phyloP scores from a whole-genome alignment of 805 yeast species.

The Teunomyces cretensis region DNA sequence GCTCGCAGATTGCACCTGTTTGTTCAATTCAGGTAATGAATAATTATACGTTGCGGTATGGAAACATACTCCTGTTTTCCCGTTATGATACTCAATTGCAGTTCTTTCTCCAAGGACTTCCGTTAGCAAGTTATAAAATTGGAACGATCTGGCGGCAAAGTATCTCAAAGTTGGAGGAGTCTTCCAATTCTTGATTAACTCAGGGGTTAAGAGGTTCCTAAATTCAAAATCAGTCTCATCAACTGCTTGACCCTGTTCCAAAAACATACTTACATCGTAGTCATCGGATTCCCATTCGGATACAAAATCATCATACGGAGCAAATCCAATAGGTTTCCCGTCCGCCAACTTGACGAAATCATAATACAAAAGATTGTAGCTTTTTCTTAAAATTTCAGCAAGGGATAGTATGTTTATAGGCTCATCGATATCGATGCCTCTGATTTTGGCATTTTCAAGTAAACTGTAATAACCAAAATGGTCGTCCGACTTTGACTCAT shows the following conservation, averaged over 20 bases:
- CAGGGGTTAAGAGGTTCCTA: conserved; percentile 19
- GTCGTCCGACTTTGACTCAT: conserved; percentile 13
- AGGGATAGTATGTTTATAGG: conserved; percentile 46
- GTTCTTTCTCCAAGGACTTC: conserved; percentile 36
- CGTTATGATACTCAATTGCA: conserved; percentile 55
- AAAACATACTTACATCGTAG: conserved; percentile 7
- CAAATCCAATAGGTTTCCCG: conserved; percentile 46
- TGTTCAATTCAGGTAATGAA: conserved; percentile 26
- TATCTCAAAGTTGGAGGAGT: conserved; percentile 55
- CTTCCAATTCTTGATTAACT: conserved; percentile 46
- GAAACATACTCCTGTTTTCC: conserved; percentile 34
- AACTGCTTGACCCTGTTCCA: conserved; percentile 3
- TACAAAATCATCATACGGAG: conserved; percentile 34
- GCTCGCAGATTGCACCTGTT: conserved; percentile 33
- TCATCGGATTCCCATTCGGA: conserved; percentile 8
- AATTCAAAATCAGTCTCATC: conserved; percentile 15
- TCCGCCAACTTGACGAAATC: conserved; percentile 47
- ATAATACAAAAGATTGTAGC: conserved; percentile 30
- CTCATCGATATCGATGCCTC: conserved; percentile 48
- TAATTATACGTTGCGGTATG: conserved; percentile 40
- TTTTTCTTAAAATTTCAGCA: conserved; percentile 36
- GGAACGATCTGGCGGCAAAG: conserved; percentile 55
- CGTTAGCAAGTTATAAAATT: conserved; percentile 38
- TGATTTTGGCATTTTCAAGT: conserved; percentile 44
- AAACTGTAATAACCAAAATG: conserved; percentile 42